Conservation (phyloP, 352 stramenopile genomes). For the Plasmopara viticola region DNA sequence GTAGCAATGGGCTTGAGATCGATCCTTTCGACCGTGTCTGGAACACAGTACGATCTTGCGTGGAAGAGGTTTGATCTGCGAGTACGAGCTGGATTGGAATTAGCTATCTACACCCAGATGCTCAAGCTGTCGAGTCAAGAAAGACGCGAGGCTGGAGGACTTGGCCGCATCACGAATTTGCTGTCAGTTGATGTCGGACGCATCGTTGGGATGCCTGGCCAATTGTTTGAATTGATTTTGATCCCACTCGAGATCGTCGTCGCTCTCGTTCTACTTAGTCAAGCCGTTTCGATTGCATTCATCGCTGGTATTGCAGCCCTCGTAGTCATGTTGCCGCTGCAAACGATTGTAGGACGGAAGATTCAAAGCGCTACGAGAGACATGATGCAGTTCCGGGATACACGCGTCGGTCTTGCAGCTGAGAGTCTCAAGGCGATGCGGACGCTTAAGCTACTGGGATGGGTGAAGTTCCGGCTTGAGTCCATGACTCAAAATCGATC, state of each 20-base stretch:
- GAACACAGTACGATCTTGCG: slow-evolving; percentile 71
- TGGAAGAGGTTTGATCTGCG: slow-evolving; percentile 76
- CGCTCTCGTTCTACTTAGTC: slow-evolving; percentile 61
- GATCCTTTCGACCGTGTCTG: slow-evolving; percentile 49
- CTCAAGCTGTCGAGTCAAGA: slow-evolving; percentile 31
- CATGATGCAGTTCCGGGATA: slow-evolving; percentile 80
- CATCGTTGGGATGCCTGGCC: slow-evolving; percentile 60
- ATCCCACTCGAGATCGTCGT: slow-evolving; percentile 72
- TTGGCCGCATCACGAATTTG: slow-evolving; percentile 72
- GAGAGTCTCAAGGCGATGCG: slow-evolving; percentile 69
- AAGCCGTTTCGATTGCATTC: slow-evolving; percentile 82
- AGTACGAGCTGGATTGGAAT: slow-evolving; percentile 57
- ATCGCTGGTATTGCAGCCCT: slow-evolving; percentile 71
- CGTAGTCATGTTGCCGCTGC: slow-evolving; percentile 78
- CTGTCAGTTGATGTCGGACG: slow-evolving; percentile 73
- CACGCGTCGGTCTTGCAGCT: slow-evolving; percentile 57
- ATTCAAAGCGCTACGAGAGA: slow-evolving; percentile 64
- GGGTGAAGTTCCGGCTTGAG: slow-evolving; percentile 39
- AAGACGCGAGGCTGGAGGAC: slow-evolving; percentile 26
- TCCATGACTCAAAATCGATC: slow-evolving; percentile 44
- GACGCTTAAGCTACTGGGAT: slow-evolving; percentile 75
- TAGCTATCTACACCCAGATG: slow-evolving; percentile 62
- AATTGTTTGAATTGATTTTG: slow-evolving; percentile 75
- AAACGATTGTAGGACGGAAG: slow-evolving; percentile 66
- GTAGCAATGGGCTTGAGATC: slow-evolving; percentile 45